Evolutionary conservation across 108 stramenopile genomes (phyloP).

Genomic region (Skeletonema costatum): DNA sequence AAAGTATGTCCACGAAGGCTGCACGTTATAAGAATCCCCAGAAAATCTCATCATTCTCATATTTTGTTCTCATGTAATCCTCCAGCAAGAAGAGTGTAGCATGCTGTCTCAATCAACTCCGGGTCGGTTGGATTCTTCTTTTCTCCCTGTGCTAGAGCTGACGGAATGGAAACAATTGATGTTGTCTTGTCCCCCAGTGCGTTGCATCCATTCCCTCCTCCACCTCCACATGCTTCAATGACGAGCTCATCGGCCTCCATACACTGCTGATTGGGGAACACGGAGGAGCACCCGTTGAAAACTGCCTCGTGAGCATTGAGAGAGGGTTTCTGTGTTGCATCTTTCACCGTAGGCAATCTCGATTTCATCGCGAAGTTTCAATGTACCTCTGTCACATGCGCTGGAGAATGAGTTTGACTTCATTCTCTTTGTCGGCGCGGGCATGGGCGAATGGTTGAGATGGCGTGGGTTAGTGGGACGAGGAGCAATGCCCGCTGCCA

Average conservation of each 20-base stretch:
- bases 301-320: background rate
- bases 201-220: background rate
- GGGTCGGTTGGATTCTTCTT: background rate
- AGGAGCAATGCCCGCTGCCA: conserved; percentile 2
- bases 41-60: conserved; percentile 10
- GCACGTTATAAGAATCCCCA: conserved; percentile 3
- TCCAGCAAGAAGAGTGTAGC: conserved; percentile 27
- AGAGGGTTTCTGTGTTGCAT: conserved; percentile 9
- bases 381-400: background rate
- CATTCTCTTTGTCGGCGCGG: background rate
- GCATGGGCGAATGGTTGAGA: background rate
- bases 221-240: background rate
- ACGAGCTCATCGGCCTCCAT: conserved; percentile 8
- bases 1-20: conserved; percentile 36
- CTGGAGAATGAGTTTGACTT: conserved; percentile 11
- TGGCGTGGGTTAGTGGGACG: background rate
- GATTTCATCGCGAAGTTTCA: conserved; percentile 24
- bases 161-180: conserved; percentile 5
- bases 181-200: conserved; percentile 14
- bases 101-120: conserved; percentile 19
- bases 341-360: conserved; percentile 10
- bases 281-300: conserved; percentile 1
- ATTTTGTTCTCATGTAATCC: conserved; percentile 15
- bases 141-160: conserved; percentile 1
- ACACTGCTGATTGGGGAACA: conserved; percentile 23